Conservation (phyloP, 2,329 filamentous ascomycete genomes). For the Xylaria arbuscula region DNA sequence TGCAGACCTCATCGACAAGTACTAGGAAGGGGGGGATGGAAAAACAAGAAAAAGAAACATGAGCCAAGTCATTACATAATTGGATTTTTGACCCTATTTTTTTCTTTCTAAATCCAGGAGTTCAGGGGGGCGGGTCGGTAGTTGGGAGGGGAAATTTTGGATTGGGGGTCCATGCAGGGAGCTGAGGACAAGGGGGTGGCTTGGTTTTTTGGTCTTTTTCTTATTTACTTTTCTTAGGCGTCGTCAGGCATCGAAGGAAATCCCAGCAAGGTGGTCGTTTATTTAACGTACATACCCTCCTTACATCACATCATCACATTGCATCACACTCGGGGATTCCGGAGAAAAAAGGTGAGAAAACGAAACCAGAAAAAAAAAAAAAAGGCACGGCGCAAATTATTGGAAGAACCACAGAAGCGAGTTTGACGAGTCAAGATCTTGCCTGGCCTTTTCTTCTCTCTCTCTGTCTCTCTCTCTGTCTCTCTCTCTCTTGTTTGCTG, state of each 20-base stretch:
- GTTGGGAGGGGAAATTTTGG: slow-evolving; percentile 19
- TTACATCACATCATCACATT: slow-evolving; percentile 28
- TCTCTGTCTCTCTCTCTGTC: background rate
- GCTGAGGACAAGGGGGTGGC: slow-evolving; percentile 32
- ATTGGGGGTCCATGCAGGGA: slow-evolving; percentile 27
- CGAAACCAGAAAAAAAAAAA: slow-evolving; percentile 16
- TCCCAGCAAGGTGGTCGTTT: slow-evolving; percentile 28
- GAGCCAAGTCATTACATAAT: slow-evolving; percentile 27
- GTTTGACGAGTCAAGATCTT: slow-evolving; percentile 26
- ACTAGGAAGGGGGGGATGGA: background rate
- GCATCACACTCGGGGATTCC: slow-evolving; percentile 26
- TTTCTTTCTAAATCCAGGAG: slow-evolving; percentile 17
- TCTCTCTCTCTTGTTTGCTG: background rate
- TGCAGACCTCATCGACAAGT: slow-evolving; percentile 28
- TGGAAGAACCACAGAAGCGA: slow-evolving; percentile 22
- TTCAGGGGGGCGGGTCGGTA: slow-evolving; percentile 21
- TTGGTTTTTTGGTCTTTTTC: slow-evolving; percentile 8
- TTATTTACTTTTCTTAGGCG: slow-evolving; percentile 20
- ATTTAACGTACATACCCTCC: slow-evolving; percentile 19
- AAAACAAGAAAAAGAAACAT: slow-evolving; percentile 13
- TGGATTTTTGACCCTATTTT: slow-evolving; percentile 9
- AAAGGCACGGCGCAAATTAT: slow-evolving; percentile 17
- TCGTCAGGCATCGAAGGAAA: slow-evolving; percentile 35
- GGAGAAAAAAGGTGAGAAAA: slow-evolving; percentile 5
- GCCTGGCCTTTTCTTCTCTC: slow-evolving; percentile 33